Conservation (phyloP, 2,329 filamentous ascomycete species). For the Didymella pinodella region DNA sequence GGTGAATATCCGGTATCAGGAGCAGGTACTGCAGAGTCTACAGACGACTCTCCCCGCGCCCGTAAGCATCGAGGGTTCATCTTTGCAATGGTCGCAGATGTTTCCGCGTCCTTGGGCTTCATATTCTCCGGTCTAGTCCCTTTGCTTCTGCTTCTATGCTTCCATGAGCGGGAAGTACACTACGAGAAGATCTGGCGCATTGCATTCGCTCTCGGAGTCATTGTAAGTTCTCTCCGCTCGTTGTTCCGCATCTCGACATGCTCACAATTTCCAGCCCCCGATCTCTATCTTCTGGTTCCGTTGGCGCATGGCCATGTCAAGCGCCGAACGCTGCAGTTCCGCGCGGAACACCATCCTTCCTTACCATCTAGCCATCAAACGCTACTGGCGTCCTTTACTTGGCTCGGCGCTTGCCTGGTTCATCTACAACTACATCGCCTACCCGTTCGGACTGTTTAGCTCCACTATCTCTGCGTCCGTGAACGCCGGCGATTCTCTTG, state of each 20-base stretch:
- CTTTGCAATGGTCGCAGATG: slow-evolving; percentile 63
- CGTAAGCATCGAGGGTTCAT: slow-evolving; percentile 63
- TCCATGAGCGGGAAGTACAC: slow-evolving; percentile 54
- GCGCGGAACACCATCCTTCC: slow-evolving; percentile 54
- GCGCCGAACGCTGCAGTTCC: slow-evolving; percentile 58
- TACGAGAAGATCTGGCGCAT: slow-evolving; percentile 59
- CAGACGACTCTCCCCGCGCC: slow-evolving; percentile 58
- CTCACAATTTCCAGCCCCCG: slow-evolving; percentile 45
- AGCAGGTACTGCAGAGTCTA: slow-evolving; percentile 61
- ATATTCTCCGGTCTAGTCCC: slow-evolving; percentile 60
- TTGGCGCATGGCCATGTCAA: slow-evolving; percentile 61
- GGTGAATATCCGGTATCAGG: slow-evolving; percentile 63
- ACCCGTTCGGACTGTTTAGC: slow-evolving; percentile 64
- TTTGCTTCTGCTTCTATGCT: slow-evolving; percentile 60
- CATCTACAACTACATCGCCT: slow-evolving; percentile 63
- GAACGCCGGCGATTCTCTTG: slow-evolving; percentile 30
- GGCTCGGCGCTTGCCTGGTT: slow-evolving; percentile 62
- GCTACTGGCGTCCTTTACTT: slow-evolving; percentile 60
- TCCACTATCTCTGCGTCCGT: slow-evolving; percentile 56
- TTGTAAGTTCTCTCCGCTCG: slow-evolving; percentile 29
- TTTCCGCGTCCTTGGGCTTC: slow-evolving; percentile 61
- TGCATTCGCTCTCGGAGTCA: slow-evolving; percentile 59
- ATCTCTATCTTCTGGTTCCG: slow-evolving; percentile 63
- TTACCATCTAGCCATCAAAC: slow-evolving; percentile 58
- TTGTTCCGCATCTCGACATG: too few relatives aligned